Percentiles rank a stretch among this genome's conserved stretches.
These are phyloP conservation scores for Alectoria sarmentosa DNA, from an alignment of 495 filamentous ascomycete genomes.

Conservation along the genomic window DNA sequence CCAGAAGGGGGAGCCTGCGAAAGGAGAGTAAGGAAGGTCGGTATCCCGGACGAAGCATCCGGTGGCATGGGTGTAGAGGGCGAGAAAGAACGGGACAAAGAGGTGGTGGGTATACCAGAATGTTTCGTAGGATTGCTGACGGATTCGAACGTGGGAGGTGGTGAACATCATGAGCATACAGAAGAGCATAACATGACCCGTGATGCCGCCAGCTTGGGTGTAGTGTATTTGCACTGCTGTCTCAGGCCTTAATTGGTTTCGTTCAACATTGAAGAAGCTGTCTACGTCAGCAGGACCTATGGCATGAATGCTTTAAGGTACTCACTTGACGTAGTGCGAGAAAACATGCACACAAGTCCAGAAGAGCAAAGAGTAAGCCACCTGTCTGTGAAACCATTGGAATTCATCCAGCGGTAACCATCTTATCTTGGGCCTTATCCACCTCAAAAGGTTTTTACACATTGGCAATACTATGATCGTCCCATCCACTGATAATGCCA, in stretches of 20 bases:
- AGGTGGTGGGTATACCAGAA: conserved; percentile 99
- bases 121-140: conserved; percentile 94
- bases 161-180: conserved; percentile 99
- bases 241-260: conserved; percentile 68
- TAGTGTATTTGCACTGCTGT: conserved; percentile 93
- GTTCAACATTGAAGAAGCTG: conserved; percentile 95
- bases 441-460: conserved; percentile 82
- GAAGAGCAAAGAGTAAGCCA: conserved; percentile 80
- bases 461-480: conserved; percentile 88
- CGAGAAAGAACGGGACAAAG: conserved; percentile 91
- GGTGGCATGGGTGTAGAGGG: conserved; percentile 89
- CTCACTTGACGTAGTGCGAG: conserved; percentile 93
- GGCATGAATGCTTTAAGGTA: conserved; percentile 21
- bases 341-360: conserved; percentile 72
- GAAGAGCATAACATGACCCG: conserved; percentile 94
- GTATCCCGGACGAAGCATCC: conserved; percentile 92
- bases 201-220: conserved; percentile 79
- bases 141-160: conserved; percentile 85
- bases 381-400: conserved; percentile 93
- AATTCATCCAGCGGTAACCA: conserved; percentile 92
- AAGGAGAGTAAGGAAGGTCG: conserved; percentile 64
- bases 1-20: conserved; percentile 78
- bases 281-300: conserved; percentile 26
- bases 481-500: conserved; percentile 74
- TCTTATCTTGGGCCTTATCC: conserved; percentile 76